Evolutionary conservation across 2,329 filamentous ascomycete species (phyloP).

Genomic region (Didymella arachidicola): DNA sequence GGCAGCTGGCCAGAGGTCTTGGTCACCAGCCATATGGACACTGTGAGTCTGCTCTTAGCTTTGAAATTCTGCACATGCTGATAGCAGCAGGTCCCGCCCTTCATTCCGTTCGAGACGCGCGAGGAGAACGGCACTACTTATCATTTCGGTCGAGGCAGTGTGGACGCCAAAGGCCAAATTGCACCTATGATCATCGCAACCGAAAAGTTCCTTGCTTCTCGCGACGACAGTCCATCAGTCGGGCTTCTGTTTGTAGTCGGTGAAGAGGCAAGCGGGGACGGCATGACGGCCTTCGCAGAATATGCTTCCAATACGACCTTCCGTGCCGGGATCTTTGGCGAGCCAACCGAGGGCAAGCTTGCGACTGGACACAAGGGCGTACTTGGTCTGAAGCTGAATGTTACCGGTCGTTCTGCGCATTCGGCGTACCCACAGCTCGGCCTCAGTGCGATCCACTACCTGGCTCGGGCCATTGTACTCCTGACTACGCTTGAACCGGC

Average conservation of each 20-base stretch:
- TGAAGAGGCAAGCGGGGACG: slow-evolving; percentile 80
- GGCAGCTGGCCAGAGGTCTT: slow-evolving; percentile 63
- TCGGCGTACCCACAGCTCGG: slow-evolving; percentile 91
- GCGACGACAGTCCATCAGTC: slow-evolving; percentile 49
- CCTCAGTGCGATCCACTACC: slow-evolving; percentile 79
- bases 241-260: slow-evolving; percentile 71
- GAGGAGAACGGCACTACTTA: slow-evolving; percentile 60
- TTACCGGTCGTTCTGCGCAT: slow-evolving; percentile 78
- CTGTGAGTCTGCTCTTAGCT: slow-evolving; percentile 42
- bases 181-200: slow-evolving; percentile 76
- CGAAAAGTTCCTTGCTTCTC: slow-evolving; percentile 57
- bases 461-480: slow-evolving; percentile 74
- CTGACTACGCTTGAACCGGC: slow-evolving; percentile 57
- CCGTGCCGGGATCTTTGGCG: slow-evolving; percentile 83
- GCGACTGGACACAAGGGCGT: slow-evolving; percentile 90
- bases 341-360: slow-evolving; percentile 87
- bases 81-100: slow-evolving; percentile 58
- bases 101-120: slow-evolving; percentile 68
- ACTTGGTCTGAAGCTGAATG: slow-evolving; percentile 69
- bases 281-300: slow-evolving; percentile 67
- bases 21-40: slow-evolving; percentile 83
- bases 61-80: not conserved
- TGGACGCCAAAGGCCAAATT: slow-evolving; percentile 65
- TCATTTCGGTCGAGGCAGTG: slow-evolving; percentile 71
- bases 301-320: slow-evolving; percentile 52